Evolutionary conservation across 257 asterid species (phyloP), one percentile per base, ranked within the genome.

Genomic region (Nicotiana otophora): DNA sequence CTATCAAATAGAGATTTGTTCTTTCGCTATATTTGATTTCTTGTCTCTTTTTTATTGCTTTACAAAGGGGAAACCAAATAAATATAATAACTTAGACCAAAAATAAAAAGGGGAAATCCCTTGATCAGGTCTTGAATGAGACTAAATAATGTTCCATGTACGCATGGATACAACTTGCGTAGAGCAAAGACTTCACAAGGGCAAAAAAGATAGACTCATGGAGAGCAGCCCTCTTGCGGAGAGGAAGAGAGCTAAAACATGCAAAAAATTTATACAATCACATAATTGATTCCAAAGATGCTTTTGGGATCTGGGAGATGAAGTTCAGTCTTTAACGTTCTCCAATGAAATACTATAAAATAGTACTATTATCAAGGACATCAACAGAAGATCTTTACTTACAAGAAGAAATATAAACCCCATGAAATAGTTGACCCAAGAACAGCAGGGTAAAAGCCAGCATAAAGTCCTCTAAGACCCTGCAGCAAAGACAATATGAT

Each of bases 371-470:
- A 55, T 55, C 61, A 55, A 55, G 61, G 61, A 55, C 60, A 54
- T 54, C 48, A 61, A 68, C 19, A 55, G 61, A 55, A 70, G 0
- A 42, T 42, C 58, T 70, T 60, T 69, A 88, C 97, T 91, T 91
- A 96, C 99, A 96, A 92, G 93, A 86, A 96, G 90, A 96, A 96
- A 86, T 92, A 96, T 85, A 96, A 90, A 83, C 94, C 97, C 98
- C 98, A 94, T 20, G 99, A 96, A 83, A 96, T 48, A 79, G 98
- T 94, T 55, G 99, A 96, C 84, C 99, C 99, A 83, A 96, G 97
- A 90, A 96, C 94, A 65, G 99, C 99, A 84, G 98, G 98, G 78
- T 87, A 96, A 86, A 94, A 94, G 66, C 98, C 98, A 81, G 94
- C 98, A 86, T 96, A 94, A 61, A 94, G 90, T 81, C 99, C 99